Evolutionary conservation across 306 rosid species (phyloP), one percentile per base, ranked within the genome.

Genomic region (Pterocarpus macrocarpus): DNA sequence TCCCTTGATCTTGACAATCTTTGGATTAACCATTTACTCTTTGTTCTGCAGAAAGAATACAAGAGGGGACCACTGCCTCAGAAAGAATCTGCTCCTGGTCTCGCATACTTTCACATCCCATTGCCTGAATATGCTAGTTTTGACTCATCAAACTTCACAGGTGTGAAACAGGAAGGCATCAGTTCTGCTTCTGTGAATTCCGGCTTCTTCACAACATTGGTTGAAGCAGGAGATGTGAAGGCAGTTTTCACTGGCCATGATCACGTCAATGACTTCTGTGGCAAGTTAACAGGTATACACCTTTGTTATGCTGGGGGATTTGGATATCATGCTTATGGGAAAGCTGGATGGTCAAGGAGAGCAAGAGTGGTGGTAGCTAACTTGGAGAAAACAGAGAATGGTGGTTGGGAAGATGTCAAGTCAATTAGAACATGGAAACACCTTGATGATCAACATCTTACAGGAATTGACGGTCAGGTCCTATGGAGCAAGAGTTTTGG

Each of bases 321-420:
- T 47, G 97, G 97, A 55, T 94, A 90, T 86, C 98, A 91, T 82
- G 98, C 98, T 56, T 91, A 94, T 76, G 98, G 97, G 36, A 83
- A 91, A 85, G 91, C 95, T 82, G 97, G 97, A 80, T 94, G 98
- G 95, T 52, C 91, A 4, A 90, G 98, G 86, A 91, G 97, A 84
- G 91, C 98, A 30, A 82, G 97, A 80, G 91, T 94, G 44, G 91
- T 94, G 76, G 85, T 79, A 28, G 94, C 88, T 57, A 81, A 61
- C 76, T 81, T 94, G 84, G 95, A 94, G 85, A 91, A 86, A 74
- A 76, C 89, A 3, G 59, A 33, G 8, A 80, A 75, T 15, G 92
- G 89, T 7, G 81, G 47, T 28, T 94, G 97, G 98, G 91, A 88
- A 65, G 86, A 80, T 36, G 94, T 91, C 44, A 90, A 90, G 65